These are phyloP conservation scores for Amyloporia xantha DNA, from an alignment of 768 basidiomycete genomes.

Conservation along the genomic window DNA sequence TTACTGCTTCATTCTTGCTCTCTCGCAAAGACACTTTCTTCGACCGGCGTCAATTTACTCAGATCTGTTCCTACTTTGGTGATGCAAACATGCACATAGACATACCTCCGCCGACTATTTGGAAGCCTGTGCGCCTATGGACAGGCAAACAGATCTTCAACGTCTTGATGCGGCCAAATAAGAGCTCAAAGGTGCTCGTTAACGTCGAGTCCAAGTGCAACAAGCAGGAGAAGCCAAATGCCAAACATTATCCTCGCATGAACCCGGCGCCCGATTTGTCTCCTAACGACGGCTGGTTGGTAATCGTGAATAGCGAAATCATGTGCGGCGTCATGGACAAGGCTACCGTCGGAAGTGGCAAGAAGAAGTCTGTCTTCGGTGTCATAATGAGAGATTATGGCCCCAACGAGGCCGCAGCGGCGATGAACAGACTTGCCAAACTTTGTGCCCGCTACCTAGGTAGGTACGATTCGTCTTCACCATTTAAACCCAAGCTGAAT, in stretches of 20 bases:
- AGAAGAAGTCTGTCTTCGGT: conserved; percentile 99
- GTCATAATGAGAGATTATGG: conserved; percentile 98
- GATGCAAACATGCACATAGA: conserved; percentile 92
- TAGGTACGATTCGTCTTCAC: conserved; percentile 25
- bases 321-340: conserved; percentile 99
- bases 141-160: conserved; percentile 99
- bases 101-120: conserved; percentile 89
- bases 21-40: conserved; percentile 91
- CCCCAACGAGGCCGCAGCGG: conserved; percentile 84
- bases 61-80: conserved; percentile 90
- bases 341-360: conserved; percentile 93
- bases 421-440: conserved; percentile 96
- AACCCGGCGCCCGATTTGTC: conserved; percentile 76
- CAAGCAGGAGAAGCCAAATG: conserved; percentile 73
- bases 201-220: conserved; percentile 97
- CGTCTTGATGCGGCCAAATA: conserved; percentile 93
- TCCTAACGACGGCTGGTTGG: conserved; percentile 97
- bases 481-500: conserved; percentile 5
- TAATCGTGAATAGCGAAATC: conserved; percentile 95
- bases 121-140: conserved; percentile 91
- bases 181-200: conserved; percentile 70
- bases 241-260: conserved; percentile 56
- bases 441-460: conserved; percentile 91
- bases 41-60: conserved; percentile 90
- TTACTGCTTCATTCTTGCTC: conserved; percentile 94